Base-by-base conservation (phyloP, 2,329 filamentous ascomycete genomes). In the Alternaria triticina region DNA sequence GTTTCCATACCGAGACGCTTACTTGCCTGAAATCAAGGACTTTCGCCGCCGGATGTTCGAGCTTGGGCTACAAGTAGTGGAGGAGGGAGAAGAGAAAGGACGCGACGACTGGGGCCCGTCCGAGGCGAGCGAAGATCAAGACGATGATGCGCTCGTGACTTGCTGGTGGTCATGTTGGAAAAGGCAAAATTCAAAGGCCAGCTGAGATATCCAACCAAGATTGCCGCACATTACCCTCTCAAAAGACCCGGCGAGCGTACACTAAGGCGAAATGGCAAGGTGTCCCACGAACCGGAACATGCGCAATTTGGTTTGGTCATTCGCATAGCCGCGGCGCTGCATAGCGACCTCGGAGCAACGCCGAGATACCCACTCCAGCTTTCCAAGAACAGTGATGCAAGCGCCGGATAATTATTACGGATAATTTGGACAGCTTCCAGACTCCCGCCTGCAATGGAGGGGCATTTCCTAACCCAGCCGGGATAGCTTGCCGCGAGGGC, bases 1-100 rank as follows among this genome's bases (percentile, higher is more conserved):
- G 82, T 88, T 96, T 46, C 95, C 95, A 0, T 83, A 93, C 57
- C 86, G 96, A 40, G 91, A 94, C 65, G 85, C 86, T 9, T 91
- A 90, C 65, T 88, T 88, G 1, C 81, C 85, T 43, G 88, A 97
- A 64, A 84, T 90, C 11, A 79, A 83, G 6, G 84, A 87, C 12
- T 90, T 97, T 69, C 86, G 86, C 45, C 77, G 83, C 9, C 83
- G 85, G 23, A 90, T 97, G 88, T 73, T 76, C 9, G 78, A 80
- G 3, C 80, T 87, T 15, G 86, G 82, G 33, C 81, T 85, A 78
- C 83, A 75, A 11, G 72, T 89, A 3, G 69, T 91, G 2, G 83
- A 88, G 17, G 86, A 92, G 72, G 88, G 88, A 7, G 83, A 87
- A 61, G 85, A 93, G 46, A 83, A 82, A 6, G 91, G 90, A 10